Evolutionary conservation across 208 protist genomes (phyloP).

Genomic region (Eutreptiella sp.): DNA sequence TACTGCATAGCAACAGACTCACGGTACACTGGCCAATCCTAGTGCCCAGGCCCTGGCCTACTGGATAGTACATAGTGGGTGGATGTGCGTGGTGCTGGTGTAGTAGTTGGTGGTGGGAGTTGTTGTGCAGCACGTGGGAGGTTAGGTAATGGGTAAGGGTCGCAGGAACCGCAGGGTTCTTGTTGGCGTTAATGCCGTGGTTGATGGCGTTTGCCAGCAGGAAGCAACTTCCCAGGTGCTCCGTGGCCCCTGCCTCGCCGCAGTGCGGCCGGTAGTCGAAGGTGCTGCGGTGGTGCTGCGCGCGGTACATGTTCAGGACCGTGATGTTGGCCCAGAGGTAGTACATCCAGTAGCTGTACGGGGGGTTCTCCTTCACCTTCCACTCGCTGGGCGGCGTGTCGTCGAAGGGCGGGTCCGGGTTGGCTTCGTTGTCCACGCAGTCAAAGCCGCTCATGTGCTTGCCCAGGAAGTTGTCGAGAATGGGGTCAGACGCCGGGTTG

Average conservation of each 20-base stretch:
- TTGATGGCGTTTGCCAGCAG: constrained; percentile 91
- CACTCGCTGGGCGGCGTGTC: constrained; percentile 81
- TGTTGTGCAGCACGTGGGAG: too few relatives aligned
- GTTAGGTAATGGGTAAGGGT: too few relatives aligned
- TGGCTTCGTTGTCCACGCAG: constrained; percentile 97
- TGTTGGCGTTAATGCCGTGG: constrained; percentile 95
- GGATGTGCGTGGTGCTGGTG: too few relatives aligned
- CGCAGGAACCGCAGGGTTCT: too few relatives aligned
- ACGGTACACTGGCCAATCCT: too few relatives aligned
- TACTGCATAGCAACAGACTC: too few relatives aligned
- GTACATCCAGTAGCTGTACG: constrained; percentile 97
- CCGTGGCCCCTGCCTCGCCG: constrained; percentile 85
- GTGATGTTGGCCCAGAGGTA: constrained; percentile 98
- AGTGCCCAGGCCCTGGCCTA: too few relatives aligned
- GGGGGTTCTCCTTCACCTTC: constrained; percentile 90
- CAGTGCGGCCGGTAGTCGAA: constrained; percentile 96
- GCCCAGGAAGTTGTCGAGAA: constrained; percentile 91
- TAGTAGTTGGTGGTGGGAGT: too few relatives aligned
- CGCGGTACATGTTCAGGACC: constrained; percentile 91
- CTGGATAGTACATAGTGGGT: too few relatives aligned
- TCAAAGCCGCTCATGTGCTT: constrained; percentile 95
- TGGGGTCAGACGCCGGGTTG: constrained; percentile 86
- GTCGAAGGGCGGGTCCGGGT: constrained; percentile 60
- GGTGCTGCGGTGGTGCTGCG: constrained; percentile 76
- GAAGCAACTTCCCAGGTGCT: constrained; percentile 88